phyloP scores from a whole-genome alignment of 768 basidiomycete genomes.

The Suillus discolor region DNA sequence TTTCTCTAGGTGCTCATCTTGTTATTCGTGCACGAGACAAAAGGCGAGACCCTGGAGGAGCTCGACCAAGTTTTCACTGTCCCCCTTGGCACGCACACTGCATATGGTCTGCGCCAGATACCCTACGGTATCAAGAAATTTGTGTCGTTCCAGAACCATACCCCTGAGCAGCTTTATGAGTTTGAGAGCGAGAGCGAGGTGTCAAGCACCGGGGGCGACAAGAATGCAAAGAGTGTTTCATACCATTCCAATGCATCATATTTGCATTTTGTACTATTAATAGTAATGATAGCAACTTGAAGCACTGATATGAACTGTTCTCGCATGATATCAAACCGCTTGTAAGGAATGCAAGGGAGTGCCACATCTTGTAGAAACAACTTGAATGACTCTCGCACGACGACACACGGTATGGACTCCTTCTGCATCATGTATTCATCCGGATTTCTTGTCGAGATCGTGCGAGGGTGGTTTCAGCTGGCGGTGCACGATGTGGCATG shows the following conservation, averaged over 20 bases:
- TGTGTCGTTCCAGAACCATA: constrained; percentile 35
- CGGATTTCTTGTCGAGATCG: neutral
- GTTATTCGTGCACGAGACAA: too few relatives aligned
- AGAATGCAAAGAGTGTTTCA: constrained; percentile 5
- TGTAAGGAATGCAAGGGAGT: too few relatives aligned
- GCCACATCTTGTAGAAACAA: too few relatives aligned
- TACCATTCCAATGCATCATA: too few relatives aligned
- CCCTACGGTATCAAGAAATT: constrained; percentile 55
- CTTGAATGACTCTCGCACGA: neutral
- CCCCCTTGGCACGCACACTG: too few relatives aligned
- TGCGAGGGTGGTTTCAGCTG: neutral
- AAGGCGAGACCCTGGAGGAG: too few relatives aligned
- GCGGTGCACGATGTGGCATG: neutral
- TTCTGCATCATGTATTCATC: neutral
- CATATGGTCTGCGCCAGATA: constrained; percentile 42
- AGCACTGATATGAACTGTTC: too few relatives aligned
- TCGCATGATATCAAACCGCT: too few relatives aligned
- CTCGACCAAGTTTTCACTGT: constrained; percentile 42
- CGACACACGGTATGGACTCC: neutral
- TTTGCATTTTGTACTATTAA: too few relatives aligned
- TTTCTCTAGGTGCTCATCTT: too few relatives aligned
- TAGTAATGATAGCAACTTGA: too few relatives aligned
- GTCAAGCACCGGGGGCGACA: constrained; percentile 16
- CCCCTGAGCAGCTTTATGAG: constrained; percentile 41
- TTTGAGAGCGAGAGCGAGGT: constrained; percentile 33